Evolutionary conservation across 805 yeast genomes (phyloP), one percentile per base, ranked within the genome.

Genomic region (Spathaspora passalidarum): DNA sequence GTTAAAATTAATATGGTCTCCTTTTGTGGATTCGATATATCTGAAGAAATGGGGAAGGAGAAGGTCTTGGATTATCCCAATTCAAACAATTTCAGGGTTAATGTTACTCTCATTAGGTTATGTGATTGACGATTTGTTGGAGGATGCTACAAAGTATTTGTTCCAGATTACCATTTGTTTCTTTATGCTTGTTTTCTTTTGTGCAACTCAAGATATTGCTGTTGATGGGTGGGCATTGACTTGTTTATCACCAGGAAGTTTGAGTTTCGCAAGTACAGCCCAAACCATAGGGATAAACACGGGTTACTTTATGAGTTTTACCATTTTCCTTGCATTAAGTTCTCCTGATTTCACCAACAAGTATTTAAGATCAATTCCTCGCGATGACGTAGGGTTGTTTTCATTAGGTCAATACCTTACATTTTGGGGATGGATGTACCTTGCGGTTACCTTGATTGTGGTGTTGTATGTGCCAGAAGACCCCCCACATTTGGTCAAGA

Each of bases 191-290:
- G 94, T 94, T 25, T 79, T 92, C 47, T 73, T 91, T 49, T 91
- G 97, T 68, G 97, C 98, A 0, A 92, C 99, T 0, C 99, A 94
- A 65, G 99, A 94, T 62, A 94, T 94, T 46, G 98, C 99, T 0
- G 99, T 94, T 18, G 99, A 94, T 68, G 98, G 99, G 9, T 94
- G 99, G 99, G 97, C 98, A 0, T 69, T 94, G 58, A 94, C 97
- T 1, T 81, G 92, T 34, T 72, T 94, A 43, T 81, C 91, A 14
- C 82, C 82, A 20, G 80, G 79, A 21, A 85, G 95, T 11, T 72
- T 94, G 50, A 83, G 95, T 14, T 94, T 82, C 69, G 98, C 99
- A 0, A 88, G 96, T 4, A 94, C 99, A 0, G 99, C 99, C 0
- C 99, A 94, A 66, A 94, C 99, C 0, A 81, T 94, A 39, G 99